Evolutionary conservation across 805 yeast genomes (phyloP), one percentile per base, ranked within the genome.

Genomic region (Lipomyces yamanashiensis): DNA sequence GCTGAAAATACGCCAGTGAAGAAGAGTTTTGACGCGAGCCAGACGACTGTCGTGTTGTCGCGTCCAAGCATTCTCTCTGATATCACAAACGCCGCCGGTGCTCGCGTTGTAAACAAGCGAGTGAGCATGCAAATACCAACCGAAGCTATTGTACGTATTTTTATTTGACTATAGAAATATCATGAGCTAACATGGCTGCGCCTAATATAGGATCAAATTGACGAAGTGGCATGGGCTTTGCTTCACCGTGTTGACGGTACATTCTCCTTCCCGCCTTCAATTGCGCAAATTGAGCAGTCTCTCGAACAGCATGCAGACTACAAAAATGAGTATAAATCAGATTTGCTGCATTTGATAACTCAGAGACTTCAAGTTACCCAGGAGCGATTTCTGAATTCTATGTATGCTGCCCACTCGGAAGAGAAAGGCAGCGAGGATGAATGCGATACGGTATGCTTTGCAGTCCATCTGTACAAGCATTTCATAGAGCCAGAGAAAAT

Each of bases 241-340:
- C 52, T 63, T 23, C 67, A 63, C 47, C 56, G 62, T 7, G 60
- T 56, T 8, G 67, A 60, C 50, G 61, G 61, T 15, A 60, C 62
- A n/a, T 63, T 54, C 50, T 34, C 62, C 8, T 63, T 63, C 39
- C 64, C 67, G 15, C 64, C 67, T 8, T 63, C 67, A 23, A 55
- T 63, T 19, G 49, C 64, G 7, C 51, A 56, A 19, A 52, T 63
- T 33, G 51, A 63, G 50, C 28, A 54, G 33, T 7, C 19, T n/a
- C 50, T 59, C 17, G 19, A 44, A 7, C 15, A 23, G 23, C 45
- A 50, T 6, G 15, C 41, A 9, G 62, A 52, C 6, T 49, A 23
- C 50, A 47, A 37, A 17, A 13, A 43, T 12, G 64, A 56, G 9
- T 45, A 37, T 48, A 59, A 34, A n/a, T 50, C 67, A 2, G 67